Evolutionary conservation across 1,139 yeast species (phyloP).

Genomic region (Geotrichum carabidarum): DNA sequence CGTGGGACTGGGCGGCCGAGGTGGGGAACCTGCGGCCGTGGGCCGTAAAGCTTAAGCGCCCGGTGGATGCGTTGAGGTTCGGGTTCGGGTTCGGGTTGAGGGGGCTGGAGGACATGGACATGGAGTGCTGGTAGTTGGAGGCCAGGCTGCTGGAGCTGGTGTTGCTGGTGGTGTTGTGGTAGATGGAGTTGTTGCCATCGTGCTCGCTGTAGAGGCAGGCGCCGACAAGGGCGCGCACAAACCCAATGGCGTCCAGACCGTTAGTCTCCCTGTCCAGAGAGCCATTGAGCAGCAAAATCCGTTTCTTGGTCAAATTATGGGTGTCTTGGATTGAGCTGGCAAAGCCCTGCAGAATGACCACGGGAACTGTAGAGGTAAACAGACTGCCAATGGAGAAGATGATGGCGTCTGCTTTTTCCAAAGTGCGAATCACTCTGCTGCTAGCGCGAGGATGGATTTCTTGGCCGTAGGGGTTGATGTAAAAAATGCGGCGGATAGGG

Average conservation of each 20-base stretch:
- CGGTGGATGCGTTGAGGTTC: neutral
- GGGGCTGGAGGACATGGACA: neutral
- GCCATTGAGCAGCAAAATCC: conserved; percentile 59
- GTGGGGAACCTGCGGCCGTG: neutral
- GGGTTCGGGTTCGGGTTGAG: neutral
- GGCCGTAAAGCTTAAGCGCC: neutral
- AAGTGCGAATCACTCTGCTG: conserved; percentile 51
- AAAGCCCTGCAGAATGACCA: conserved; percentile 66
- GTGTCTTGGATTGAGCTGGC: conserved; percentile 44
- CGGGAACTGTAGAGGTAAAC: conserved; percentile 81
- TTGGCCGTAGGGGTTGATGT: conserved; percentile 83
- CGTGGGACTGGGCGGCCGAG: neutral
- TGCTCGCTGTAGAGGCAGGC: conserved; percentile 33
- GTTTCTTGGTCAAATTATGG: conserved; percentile 36
- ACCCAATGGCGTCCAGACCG: conserved; percentile 58
- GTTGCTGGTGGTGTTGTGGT: conserved; percentile 3
- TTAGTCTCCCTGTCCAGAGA: conserved; percentile 69
- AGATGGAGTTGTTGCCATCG: conserved; percentile 9
- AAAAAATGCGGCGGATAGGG: conserved; percentile 68
- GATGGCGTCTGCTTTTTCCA: conserved; percentile 48
- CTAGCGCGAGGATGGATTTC: conserved; percentile 79
- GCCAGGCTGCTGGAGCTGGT: conserved; percentile 11
- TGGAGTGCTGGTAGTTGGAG: conserved; percentile 1
- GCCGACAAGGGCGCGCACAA: conserved; percentile 50
- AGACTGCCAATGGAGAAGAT: conserved; percentile 82